These are phyloP conservation scores for Paraphoma chrysanthemicola DNA, from an alignment of 2,329 filamentous ascomycete genomes.

Conservation along the genomic window DNA sequence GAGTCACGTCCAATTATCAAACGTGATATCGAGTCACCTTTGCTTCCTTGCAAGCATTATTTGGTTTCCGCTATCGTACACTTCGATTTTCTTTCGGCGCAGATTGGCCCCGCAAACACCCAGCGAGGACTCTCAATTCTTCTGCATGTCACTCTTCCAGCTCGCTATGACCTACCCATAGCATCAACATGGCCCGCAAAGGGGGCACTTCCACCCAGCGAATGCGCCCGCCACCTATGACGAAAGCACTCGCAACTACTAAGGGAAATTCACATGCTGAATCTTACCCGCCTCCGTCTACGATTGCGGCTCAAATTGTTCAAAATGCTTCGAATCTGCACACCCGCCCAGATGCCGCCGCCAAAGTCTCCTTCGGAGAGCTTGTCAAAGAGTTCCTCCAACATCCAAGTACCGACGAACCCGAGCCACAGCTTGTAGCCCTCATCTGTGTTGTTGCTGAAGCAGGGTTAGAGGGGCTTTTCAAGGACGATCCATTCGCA, in stretches of 20 bases:
- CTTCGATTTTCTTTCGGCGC: no score
- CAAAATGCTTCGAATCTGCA: conserved; percentile 75
- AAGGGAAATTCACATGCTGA: conserved; percentile 11
- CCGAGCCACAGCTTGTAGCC: conserved; percentile 78
- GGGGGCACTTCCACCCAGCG: conserved; percentile 42
- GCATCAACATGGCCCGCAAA: conserved; percentile 51
- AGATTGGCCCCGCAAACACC: no score
- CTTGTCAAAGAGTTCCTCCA: conserved; percentile 70
- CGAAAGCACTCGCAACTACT: conserved; percentile 19
- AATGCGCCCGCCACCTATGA: conserved; percentile 25
- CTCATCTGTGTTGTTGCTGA: conserved; percentile 84
- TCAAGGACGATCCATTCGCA: conserved; percentile 73
- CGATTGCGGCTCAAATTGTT: conserved; percentile 85
- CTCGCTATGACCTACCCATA: conserved; percentile 34
- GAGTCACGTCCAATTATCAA: no score
- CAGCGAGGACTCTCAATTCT: no score
- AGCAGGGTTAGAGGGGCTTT: conserved; percentile 75
- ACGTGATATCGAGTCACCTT: no score
- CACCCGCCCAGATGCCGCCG: conserved; percentile 67
- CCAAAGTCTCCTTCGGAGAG: conserved; percentile 76
- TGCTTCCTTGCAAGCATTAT: no score
- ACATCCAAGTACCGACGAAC: conserved; percentile 59
- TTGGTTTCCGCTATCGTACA: no score
- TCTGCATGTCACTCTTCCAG: background rate
- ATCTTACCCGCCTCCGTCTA: conserved; percentile 67